phyloP scores from a whole-genome alignment of 1,284 basidiomycete genomes.

The Austropuccinia psidii region DNA sequence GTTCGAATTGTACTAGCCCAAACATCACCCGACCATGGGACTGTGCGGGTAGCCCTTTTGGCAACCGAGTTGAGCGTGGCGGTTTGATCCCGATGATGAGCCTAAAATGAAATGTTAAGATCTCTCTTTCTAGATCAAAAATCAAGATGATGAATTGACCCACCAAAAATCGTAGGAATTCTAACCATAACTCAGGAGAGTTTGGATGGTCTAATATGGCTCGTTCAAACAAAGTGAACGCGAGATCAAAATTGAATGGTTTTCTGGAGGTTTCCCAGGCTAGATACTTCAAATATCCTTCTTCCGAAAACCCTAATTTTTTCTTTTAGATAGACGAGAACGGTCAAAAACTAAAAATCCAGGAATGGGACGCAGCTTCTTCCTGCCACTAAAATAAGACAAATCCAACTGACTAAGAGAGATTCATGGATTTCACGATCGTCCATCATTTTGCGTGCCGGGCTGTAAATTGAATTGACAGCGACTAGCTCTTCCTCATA shows the following conservation, averaged over 20 bases:
- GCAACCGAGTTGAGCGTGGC: neutral
- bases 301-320: conserved; percentile 24
- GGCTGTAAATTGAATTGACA: conserved; percentile 26
- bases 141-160: neutral
- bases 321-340: too few species aligned
- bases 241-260: conserved; percentile 11
- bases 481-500: conserved; percentile 36
- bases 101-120: neutral
- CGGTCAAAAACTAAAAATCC: neutral
- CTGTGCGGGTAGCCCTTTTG: conserved; percentile 20
- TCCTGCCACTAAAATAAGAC: neutral
- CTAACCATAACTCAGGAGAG: conserved; percentile 24
- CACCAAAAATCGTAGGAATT: conserved; percentile 29
- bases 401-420: conserved; percentile 15
- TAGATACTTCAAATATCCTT: conserved; percentile 32
- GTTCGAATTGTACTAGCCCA: conserved; percentile 23
- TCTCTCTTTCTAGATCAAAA: neutral
- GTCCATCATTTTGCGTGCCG: conserved; percentile 27
- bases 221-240: conserved; percentile 24
- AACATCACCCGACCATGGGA: conserved; percentile 30
- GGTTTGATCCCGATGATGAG: conserved; percentile 1
- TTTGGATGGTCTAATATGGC: conserved; percentile 29
- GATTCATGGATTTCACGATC: conserved; percentile 32
- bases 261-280: conserved; percentile 29
- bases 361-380: neutral